These are phyloP conservation scores for Candida maesae DNA, from an alignment of 805 yeast species.

Conservation along the genomic window DNA sequence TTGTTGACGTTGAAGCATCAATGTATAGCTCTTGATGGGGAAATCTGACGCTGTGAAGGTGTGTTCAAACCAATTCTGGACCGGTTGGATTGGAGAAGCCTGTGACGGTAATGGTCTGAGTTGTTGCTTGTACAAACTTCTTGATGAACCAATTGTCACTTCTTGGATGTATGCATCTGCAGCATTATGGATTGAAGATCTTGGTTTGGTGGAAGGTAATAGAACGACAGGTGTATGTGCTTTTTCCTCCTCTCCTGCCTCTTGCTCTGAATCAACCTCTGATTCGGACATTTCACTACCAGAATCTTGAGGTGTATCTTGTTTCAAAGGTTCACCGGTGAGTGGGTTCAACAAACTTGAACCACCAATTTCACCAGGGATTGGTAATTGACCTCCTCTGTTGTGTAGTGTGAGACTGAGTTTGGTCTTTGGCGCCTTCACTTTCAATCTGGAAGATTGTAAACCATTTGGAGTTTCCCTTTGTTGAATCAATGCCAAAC, in stretches of 20 bases:
- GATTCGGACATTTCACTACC: slow-evolving; percentile 6
- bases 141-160: slow-evolving; percentile 29
- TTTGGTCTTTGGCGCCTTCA: slow-evolving; percentile 17
- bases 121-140: slow-evolving; percentile 27
- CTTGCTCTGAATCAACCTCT: slow-evolving; percentile 6
- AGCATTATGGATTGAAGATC: slow-evolving; percentile 3
- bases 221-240: slow-evolving; percentile 1
- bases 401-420: slow-evolving; percentile 13
- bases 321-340: slow-evolving; percentile 8
- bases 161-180: slow-evolving; percentile 27
- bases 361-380: slow-evolving; percentile 6
- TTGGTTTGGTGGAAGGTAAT: slow-evolving; percentile 13
- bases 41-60: slow-evolving; percentile 34
- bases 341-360: slow-evolving; percentile 6
- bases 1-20: slow-evolving; percentile 45
- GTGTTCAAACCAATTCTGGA: slow-evolving; percentile 35
- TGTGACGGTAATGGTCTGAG: slow-evolving; percentile 17
- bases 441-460: slow-evolving; percentile 9
- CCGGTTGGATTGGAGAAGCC: slow-evolving; percentile 18
- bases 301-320: slow-evolving; percentile 4
- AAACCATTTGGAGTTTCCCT: slow-evolving; percentile 8
- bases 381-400: slow-evolving; percentile 8
- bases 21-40: slow-evolving; percentile 36
- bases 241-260: slow-evolving; percentile 5
- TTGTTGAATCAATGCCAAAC: slow-evolving; percentile 12